Base-by-base conservation (phyloP, 1,139 yeast genomes). In the Eremothecium sinecaudum region DNA sequence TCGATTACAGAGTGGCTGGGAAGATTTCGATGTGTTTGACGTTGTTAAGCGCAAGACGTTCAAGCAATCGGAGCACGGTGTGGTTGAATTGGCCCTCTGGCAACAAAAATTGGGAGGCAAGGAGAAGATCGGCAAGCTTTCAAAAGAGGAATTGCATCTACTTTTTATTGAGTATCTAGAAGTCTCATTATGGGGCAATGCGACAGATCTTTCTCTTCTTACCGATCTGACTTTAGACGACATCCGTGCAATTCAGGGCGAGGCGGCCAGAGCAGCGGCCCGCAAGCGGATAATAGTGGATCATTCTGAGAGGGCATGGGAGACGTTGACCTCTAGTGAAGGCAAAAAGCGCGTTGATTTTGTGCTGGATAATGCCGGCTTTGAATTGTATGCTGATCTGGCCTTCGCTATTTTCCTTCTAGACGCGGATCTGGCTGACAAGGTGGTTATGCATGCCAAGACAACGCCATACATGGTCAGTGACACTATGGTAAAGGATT, bases 391-490 rank as follows among this genome's bases (percentile, higher is more conserved):
- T 58, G 84, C 96, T 25, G 99, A 90, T 58, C 64, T 90, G 50
- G 67, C 81, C 34, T 67, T 87, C 37, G 69, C 81, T 1, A 63
- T 84, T 35, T 86, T 84, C 57, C 61, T 86, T 38, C 65, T 92
- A 29, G 94, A 87, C 48, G 62, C 84, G 12, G 69, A 71, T 16
- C 58, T 87, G 25, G 77, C 75, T 12, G 61, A 65, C 17, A 63
- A 70, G 34, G 73, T 90, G 40, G 79, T 76, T 18, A 66, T 92
- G 45, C 98, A 92, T 59, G 86, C 94, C 46, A 90, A 90, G 60
- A 74, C 76, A 38, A 71, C 84, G 43, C 97, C 98, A 25, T 90
- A 97, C 94, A 87, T 90, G 77, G 98, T 90, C 14, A 82, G 95
- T 49, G 99, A 90, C 57, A 92, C 92, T 10, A 75, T 86, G 73